Percentiles rank a stretch among this genome's conserved stretches.
These are phyloP conservation scores for Colletotrichum cuscutae DNA, from an alignment of 2,329 filamentous ascomycete species.

Conservation along the genomic window DNA sequence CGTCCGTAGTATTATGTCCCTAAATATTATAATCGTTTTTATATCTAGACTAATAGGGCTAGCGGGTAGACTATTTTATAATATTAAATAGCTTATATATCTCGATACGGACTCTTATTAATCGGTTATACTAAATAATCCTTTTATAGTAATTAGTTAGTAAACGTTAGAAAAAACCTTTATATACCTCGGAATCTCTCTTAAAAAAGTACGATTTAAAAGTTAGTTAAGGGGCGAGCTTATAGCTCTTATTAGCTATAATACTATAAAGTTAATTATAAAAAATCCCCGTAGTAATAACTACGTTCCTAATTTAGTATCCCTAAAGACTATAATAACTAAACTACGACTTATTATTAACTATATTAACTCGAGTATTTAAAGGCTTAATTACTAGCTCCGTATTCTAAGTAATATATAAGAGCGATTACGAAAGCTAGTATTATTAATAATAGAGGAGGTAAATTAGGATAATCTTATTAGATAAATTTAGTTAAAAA, in stretches of 20 bases:
- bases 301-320: neutral
- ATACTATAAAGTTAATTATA: neutral
- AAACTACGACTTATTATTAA: neutral
- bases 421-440: neutral
- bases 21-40: neutral
- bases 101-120: neutral
- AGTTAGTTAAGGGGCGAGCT: neutral
- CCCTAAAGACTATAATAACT: neutral
- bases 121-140: neutral
- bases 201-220: neutral
- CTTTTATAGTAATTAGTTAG: neutral
- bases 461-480: neutral
- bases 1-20: neutral
- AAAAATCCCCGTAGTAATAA: neutral
- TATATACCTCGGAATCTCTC: neutral
- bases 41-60: neutral
- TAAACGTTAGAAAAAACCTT: neutral
- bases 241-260: neutral
- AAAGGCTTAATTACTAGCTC: neutral
- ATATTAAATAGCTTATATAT: neutral
- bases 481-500: neutral
- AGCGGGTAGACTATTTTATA: neutral
- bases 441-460: neutral
- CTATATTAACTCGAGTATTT: neutral
- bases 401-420: neutral